Percentiles rank a stretch among this genome's conserved stretches.
Conservation (phyloP, 441 rosid species). For the Arabidopsis lyrata region DNA sequence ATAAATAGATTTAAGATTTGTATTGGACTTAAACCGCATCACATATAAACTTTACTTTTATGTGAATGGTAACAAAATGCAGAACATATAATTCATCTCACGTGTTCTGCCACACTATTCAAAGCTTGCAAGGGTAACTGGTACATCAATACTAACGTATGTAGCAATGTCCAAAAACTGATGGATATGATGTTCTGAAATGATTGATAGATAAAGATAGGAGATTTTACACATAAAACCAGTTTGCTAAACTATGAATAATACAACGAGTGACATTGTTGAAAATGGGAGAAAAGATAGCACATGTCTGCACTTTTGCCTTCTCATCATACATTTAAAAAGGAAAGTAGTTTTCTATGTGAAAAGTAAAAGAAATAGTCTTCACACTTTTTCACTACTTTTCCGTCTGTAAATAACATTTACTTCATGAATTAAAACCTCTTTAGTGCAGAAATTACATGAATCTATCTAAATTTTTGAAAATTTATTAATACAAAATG, state of each 20-base stretch:
- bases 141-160: slow-evolving; percentile 14
- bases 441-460: background rate
- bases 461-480: background rate
- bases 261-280: slow-evolving; percentile 28
- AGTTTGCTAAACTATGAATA: slow-evolving; percentile 23
- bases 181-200: slow-evolving; percentile 33
- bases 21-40: background rate
- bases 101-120: background rate
- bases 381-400: background rate
- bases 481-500: background rate
- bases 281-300: slow-evolving; percentile 8
- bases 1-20: background rate
- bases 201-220: slow-evolving; percentile 17
- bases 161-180: slow-evolving; percentile 26
- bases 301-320: slow-evolving; percentile 24
- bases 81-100: background rate
- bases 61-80: background rate
- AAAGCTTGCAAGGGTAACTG: background rate
- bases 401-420: background rate
- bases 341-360: background rate
- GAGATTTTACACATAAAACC: slow-evolving; percentile 7
- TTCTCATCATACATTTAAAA: slow-evolving; percentile 2
- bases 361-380: background rate
- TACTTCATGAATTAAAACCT: background rate
- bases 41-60: too few relatives aligned